phyloP scores from a whole-genome alignment of 495 filamentous ascomycete species.

The Parathielavia appendiculata region DNA sequence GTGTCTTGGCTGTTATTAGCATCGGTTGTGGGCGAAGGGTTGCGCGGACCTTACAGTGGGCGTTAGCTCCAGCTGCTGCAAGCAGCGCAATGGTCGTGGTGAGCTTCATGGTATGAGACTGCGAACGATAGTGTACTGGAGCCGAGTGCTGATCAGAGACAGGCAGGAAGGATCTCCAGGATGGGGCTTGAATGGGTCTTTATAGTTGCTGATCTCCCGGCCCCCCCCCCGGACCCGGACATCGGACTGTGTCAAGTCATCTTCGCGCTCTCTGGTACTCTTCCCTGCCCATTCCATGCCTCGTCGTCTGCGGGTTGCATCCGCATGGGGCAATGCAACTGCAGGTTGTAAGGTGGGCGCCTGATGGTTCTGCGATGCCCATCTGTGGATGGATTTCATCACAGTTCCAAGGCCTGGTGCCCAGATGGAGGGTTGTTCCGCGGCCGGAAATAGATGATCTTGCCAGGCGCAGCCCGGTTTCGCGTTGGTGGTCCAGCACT shows the following conservation, averaged over 20 bases:
- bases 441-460: constrained; percentile 13
- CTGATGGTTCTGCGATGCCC: neutral
- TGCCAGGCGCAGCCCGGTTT: constrained; percentile 13
- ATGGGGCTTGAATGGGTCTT: neutral
- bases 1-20: constrained; percentile 22
- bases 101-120: constrained; percentile 30
- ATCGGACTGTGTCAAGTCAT: no score
- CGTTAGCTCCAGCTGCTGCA: constrained; percentile 32
- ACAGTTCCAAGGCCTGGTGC: neutral
- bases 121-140: neutral
- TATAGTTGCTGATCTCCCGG: constrained; percentile 15
- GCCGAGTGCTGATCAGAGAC: constrained; percentile 4
- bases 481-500: neutral
- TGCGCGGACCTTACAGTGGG: constrained; percentile 35
- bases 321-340: constrained; percentile 8
- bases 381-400: constrained; percentile 4
- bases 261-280: no score
- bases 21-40: constrained; percentile 1
- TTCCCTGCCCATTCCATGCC: neutral
- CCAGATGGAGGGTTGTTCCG: constrained; percentile 2
- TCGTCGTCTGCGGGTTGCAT: neutral
- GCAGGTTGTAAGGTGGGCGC: neutral
- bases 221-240: no score
- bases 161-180: neutral
- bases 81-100: constrained; percentile 31